These are phyloP conservation scores for Saturnispora silvae DNA, from an alignment of 805 yeast genomes.

Conservation along the genomic window DNA sequence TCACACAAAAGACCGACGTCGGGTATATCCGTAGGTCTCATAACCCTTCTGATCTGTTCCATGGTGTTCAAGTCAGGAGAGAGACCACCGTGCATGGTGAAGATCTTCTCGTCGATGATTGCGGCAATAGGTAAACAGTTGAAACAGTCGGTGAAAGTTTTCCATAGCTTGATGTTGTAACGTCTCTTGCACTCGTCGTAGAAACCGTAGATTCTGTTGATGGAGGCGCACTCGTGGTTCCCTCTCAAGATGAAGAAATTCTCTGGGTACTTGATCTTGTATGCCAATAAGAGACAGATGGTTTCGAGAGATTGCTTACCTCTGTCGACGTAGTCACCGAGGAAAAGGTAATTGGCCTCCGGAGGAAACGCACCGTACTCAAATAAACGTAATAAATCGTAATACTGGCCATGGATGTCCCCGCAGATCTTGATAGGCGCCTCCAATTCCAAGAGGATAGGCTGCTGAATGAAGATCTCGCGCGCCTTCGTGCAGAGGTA, in stretches of 20 bases:
- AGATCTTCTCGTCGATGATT: slow-evolving; percentile 93
- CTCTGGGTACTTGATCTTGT: slow-evolving; percentile 96
- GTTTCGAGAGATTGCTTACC: slow-evolving; percentile 97
- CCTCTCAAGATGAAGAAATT: slow-evolving; percentile 95
- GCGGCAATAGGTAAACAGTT: slow-evolving; percentile 98
- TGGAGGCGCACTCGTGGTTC: slow-evolving; percentile 97
- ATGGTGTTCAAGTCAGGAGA: slow-evolving; percentile 94
- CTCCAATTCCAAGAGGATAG: slow-evolving; percentile 87
- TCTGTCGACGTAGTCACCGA: slow-evolving; percentile 98
- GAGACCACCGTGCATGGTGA: slow-evolving; percentile 98
- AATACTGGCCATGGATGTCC: slow-evolving; percentile 97
- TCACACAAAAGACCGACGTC: slow-evolving; percentile 96
- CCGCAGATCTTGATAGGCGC: slow-evolving; percentile 98
- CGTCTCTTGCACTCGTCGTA: slow-evolving; percentile 98
- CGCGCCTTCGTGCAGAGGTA: slow-evolving; percentile 95
- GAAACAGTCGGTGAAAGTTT: slow-evolving; percentile 96
- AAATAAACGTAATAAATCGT: slow-evolving; percentile 86
- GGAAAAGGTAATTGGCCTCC: slow-evolving; percentile 88
- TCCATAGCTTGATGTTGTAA: slow-evolving; percentile 97
- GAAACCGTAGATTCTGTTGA: slow-evolving; percentile 95
- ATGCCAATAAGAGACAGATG: slow-evolving; percentile 84
- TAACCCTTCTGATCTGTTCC: slow-evolving; percentile 97
- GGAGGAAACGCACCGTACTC: slow-evolving; percentile 99
- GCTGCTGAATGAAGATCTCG: slow-evolving; percentile 96
- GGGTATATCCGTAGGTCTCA: slow-evolving; percentile 99